phyloP scores from a whole-genome alignment of 768 basidiomycete genomes.

The Amanita brunnescens region DNA sequence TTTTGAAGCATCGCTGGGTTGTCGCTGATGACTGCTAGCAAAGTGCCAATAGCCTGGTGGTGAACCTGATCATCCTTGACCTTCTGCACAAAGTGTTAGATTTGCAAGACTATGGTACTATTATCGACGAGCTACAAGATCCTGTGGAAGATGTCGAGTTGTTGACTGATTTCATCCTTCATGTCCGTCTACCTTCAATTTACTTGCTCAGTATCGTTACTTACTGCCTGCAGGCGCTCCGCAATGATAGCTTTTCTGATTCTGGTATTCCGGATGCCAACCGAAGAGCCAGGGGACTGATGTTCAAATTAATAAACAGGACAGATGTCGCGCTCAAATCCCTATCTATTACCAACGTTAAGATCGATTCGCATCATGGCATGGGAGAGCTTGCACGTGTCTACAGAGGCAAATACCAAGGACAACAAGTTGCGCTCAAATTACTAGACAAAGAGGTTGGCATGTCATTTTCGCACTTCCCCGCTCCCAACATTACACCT shows the following conservation, averaged over 20 bases:
- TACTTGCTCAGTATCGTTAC: neutral
- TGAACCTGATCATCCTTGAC: neutral
- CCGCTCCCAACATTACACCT: too few relatives aligned
- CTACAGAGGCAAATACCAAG: neutral
- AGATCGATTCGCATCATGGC: neutral
- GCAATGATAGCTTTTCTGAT: neutral
- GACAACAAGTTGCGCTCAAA: neutral
- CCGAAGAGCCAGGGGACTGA: neutral
- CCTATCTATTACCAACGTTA: neutral
- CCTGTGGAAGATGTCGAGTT: neutral
- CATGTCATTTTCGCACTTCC: too few relatives aligned
- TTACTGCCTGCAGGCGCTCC: neutral
- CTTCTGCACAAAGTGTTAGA: neutral
- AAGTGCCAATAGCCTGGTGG: neutral
- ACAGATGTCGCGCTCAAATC: neutral
- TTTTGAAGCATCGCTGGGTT: neutral
- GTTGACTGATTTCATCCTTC: neutral
- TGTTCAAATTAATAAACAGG: neutral
- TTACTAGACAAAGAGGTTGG: neutral
- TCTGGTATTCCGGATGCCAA: neutral
- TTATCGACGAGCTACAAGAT: neutral
- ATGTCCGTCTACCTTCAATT: neutral
- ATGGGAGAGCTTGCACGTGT: neutral
- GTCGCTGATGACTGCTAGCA: neutral
- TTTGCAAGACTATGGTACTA: neutral